Evolutionary conservation across 345 rosid genomes (phyloP).

Genomic region (Aquilaria malaccensis): DNA sequence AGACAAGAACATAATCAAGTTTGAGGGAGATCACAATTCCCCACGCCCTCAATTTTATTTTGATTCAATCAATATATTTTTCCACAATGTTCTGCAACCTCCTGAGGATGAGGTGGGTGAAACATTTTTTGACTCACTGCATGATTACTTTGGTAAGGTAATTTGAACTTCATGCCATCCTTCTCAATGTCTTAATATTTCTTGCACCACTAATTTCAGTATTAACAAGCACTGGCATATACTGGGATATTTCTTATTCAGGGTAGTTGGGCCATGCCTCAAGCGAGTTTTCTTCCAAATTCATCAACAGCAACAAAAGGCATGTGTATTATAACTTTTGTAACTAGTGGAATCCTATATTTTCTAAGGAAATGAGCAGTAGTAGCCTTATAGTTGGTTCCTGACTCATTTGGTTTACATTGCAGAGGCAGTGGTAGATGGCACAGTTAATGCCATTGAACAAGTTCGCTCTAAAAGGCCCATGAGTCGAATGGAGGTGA

Average conservation of each 20-base stretch:
- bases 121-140: slow-evolving; percentile 47
- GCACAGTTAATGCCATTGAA: slow-evolving; percentile 43
- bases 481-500: slow-evolving; percentile 84
- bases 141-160: slow-evolving; percentile 80
- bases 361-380: slow-evolving; percentile 1
- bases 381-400: slow-evolving; percentile 3
- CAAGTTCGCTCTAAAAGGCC: slow-evolving; percentile 78
- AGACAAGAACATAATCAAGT: slow-evolving; percentile 94
- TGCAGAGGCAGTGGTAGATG: slow-evolving; percentile 45
- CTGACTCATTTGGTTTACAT: slow-evolving; percentile 10
- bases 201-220: slow-evolving; percentile 16
- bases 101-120: slow-evolving; percentile 71
- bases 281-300: slow-evolving; percentile 36
- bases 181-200: slow-evolving; percentile 12
- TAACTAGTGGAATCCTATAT: slow-evolving; percentile 6
- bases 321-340: slow-evolving; percentile 18
- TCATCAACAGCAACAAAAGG: slow-evolving; percentile 45
- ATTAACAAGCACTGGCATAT: slow-evolving; percentile 14
- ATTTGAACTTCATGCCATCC: slow-evolving; percentile 20
- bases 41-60: slow-evolving; percentile 95
- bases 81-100: slow-evolving; percentile 93
- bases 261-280: slow-evolving; percentile 58
- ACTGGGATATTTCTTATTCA: slow-evolving; percentile 35
- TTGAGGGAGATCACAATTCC: slow-evolving; percentile 98
- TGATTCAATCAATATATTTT: slow-evolving; percentile 90